These are phyloP conservation scores for Leishmania amazonensis DNA, from an alignment of 208 protist genomes.

Conservation along the genomic window DNA sequence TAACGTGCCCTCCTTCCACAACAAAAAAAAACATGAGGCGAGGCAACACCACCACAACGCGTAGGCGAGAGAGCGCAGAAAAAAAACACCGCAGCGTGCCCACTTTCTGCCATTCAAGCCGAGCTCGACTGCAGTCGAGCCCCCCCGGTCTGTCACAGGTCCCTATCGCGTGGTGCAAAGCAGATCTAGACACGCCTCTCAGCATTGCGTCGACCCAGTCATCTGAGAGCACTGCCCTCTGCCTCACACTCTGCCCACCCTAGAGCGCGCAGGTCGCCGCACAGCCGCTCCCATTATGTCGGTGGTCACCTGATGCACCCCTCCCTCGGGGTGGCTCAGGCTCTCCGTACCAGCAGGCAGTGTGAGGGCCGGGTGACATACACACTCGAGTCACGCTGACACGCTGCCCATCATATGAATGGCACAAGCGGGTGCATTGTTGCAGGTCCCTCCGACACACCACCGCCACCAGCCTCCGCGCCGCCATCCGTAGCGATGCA, in stretches of 20 bases:
- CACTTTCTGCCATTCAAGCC: neutral
- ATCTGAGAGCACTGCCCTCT: neutral
- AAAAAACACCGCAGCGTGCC: neutral
- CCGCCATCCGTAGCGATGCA: neutral
- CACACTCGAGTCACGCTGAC: neutral
- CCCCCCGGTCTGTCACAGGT: neutral
- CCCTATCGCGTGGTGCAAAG: neutral
- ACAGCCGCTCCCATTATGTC: neutral
- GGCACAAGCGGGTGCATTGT: neutral
- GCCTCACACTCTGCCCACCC: neutral
- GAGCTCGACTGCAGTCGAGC: neutral
- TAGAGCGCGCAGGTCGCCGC: neutral
- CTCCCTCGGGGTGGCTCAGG: neutral
- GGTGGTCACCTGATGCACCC: neutral
- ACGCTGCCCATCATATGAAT: neutral
- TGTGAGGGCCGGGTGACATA: neutral
- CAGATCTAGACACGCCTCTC: neutral
- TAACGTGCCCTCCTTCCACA: neutral
- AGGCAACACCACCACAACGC: neutral
- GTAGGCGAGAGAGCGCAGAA: neutral
- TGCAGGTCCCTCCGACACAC: neutral
- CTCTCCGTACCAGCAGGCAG: neutral
- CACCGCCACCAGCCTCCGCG: no score
- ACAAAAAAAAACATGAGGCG: neutral
- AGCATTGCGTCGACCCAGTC: neutral